Evolutionary conservation across 1,139 yeast genomes (phyloP), one percentile per base, ranked within the genome.

Genomic region (Taphrina populina): DNA sequence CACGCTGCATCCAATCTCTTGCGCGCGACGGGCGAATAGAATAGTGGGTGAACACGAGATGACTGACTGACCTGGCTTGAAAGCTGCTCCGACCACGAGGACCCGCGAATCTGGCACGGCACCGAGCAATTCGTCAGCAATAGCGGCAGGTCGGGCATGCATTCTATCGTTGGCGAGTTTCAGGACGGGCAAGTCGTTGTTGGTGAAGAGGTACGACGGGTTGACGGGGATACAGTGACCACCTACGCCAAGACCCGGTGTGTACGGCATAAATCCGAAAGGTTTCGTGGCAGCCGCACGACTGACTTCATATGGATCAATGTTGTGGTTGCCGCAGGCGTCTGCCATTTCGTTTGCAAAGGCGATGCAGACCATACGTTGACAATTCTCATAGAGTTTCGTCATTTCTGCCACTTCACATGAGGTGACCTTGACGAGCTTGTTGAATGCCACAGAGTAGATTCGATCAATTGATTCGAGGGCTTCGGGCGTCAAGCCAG

Each of bases 191-290:
- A 43, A 13, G 29, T 43, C n/a, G 47, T 43, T 43, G 47, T 43
- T 43, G 36, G 36, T 43, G 47, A 43, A 43, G 27, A 43, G 47
- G 47, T 43, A 43, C 11, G 47, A 43, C 5, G 47, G 47, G 37
- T 43, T 43, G 47, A 43, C 47, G 10, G 47, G 47, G 26, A 43
- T 43, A 37, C 47, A 43, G 47, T 43, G 47, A 17, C 47, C 47
- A 37, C 47, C 47, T 15, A 43, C 47, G 19, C 47, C 47, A 15
- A 43, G 29, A 13, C 37, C 29, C 10, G 47, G 47, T 30, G 37
- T 30, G 47, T 19, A 43, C 11, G 47, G 47, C 47, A 43, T 43
- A 37, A 30, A 43, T 6, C 47, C 47, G 47, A 43, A 43, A 8
- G 47, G 47, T 30, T 43, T 43, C 5, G 47, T 43, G 27, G 47